Evolutionary conservation across 1,139 yeast genomes (phyloP), one percentile per base, ranked within the genome.

Genomic region (Spencermartinsiella ligniputridi): DNA sequence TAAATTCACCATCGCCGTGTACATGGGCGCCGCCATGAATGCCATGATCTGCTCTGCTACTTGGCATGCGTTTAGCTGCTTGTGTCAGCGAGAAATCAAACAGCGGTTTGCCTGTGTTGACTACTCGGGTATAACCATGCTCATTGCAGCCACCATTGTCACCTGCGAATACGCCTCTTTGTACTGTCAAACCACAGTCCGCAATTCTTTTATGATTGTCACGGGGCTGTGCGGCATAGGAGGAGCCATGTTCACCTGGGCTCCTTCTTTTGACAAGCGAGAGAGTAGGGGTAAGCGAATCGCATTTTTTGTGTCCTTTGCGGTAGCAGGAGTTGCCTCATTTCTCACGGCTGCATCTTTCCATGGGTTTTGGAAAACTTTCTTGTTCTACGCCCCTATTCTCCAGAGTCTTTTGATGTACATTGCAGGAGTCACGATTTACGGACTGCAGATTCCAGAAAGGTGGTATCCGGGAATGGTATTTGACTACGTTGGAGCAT

Each of bases 11-110:
- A 74, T 87, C 62, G 76, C 78, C 52, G 62, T 79, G 22, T 92
- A 88, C 54, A 66, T 90, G 39, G 57, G 72, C 2, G 88, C 96
- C 2, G 85, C 95, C 15, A 63, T 86, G 52, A 78, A 81, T 52
- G 92, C 97, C 62, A 69, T 92, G 46, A 51, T 78, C 3, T 83
- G 92, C 42, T 87, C 96, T 0, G 79, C 83, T 3, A 70, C 83
- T 22, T 92, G 97, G 97, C 98, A 92, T 66, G 86, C 97, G 1
- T 90, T 88, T 64, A 79, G 85, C 47, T 83, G 89, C 51, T 84
- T 89, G 53, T 81, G 94, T 16, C 75, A 76, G 46, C 67, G 83
- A 40, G 67, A 74, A 20, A 66, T 81, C 47, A 75, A 96, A 61
- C 74, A 81, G 51, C 76, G 78, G 47, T 87, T 86, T 66, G 96